Base-by-base conservation (phyloP, 2,329 filamentous ascomycete genomes). In the Xylaria sp. region DNA sequence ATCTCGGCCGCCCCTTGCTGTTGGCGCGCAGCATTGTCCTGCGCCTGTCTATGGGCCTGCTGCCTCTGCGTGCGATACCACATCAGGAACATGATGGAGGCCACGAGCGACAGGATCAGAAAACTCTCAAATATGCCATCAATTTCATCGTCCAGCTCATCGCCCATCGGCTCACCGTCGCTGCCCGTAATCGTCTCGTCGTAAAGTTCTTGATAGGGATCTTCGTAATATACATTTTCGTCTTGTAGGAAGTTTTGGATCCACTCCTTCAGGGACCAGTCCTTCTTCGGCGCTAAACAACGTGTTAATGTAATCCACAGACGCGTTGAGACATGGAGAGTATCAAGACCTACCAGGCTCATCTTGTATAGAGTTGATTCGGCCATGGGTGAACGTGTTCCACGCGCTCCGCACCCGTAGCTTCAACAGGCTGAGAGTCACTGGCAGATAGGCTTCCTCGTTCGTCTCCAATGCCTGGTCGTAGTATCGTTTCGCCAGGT, bases 401-500 rank as follows among this genome's bases (percentile, higher is more conserved):
- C 96, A 99, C 73, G 93, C 96, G 77, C 93, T 97, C 66, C 94
- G 88, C 59, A 91, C 82, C 11, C 95, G 86, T 66, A 99, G 83
- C 78, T 97, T 97, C 69, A 97, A 83, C 55, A 99, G 82, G 69
- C 93, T 95, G 33, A 99, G 82, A 11, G 93, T 93, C 3, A 98
- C 96, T 0, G 96, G 96, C 0, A 98, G 85, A 77, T 98, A 98
- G 0, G 96, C 94, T 79, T 99, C 96, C 55, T 90, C 86, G 74
- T 97, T 99, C 0, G 95, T 94, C 75, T 94, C 93, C 33, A 97
- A 82, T 0, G 96, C 95, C 67, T 96, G 87, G 74, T 99, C 96
- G 76, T 99, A 99, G 80, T 94, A 97, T 61, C 96, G 86, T 81
- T 99, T 99, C 1, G 96, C 96, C 63, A 99, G 89, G 76, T 99